Percentiles rank a stretch among this genome's conserved stretches.
These are phyloP conservation scores for Begonia masoniana DNA, from an alignment of 306 rosid genomes.

Conservation along the genomic window DNA sequence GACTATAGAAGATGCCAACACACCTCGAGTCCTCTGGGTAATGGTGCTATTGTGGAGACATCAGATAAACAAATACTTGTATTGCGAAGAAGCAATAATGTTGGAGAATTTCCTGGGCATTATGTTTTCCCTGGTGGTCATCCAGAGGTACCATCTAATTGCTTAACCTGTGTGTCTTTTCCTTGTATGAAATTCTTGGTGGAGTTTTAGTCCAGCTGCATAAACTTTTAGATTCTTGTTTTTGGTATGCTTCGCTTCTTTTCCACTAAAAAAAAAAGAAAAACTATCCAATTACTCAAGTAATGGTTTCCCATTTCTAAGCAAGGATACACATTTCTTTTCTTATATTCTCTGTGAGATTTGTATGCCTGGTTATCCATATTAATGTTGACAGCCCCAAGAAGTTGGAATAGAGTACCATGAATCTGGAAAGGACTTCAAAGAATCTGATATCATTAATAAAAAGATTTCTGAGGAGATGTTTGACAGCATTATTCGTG, in stretches of 20 bases:
- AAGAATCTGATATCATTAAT: constrained; percentile 23
- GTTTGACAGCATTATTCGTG: constrained; percentile 87
- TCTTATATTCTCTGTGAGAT: no score
- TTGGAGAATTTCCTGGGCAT: constrained; percentile 89
- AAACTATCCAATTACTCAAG: no score
- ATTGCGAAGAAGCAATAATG: constrained; percentile 72
- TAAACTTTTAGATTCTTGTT: constrained; percentile 1
- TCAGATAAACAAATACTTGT: constrained; percentile 61
- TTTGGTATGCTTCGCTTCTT: not conserved
- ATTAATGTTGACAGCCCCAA: constrained; percentile 59
- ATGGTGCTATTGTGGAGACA: constrained; percentile 87
- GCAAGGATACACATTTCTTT: not conserved
- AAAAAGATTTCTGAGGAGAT: constrained; percentile 52
- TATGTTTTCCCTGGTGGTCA: constrained; percentile 97
- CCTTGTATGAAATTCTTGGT: not conserved
- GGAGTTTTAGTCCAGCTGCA: no score
- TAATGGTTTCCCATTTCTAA: not conserved
- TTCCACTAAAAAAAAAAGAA: no score
- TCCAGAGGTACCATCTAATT: constrained; percentile 57
- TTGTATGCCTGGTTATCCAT: not conserved
- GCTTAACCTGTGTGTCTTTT: not conserved
- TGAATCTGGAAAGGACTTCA: constrained; percentile 26
- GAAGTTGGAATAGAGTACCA: constrained; percentile 54
- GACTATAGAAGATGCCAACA: constrained; percentile 65
- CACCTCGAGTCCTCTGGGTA: constrained; percentile 87